Conservation (phyloP, 2,329 filamentous ascomycete genomes). For the Periglandula ipomoeae region DNA sequence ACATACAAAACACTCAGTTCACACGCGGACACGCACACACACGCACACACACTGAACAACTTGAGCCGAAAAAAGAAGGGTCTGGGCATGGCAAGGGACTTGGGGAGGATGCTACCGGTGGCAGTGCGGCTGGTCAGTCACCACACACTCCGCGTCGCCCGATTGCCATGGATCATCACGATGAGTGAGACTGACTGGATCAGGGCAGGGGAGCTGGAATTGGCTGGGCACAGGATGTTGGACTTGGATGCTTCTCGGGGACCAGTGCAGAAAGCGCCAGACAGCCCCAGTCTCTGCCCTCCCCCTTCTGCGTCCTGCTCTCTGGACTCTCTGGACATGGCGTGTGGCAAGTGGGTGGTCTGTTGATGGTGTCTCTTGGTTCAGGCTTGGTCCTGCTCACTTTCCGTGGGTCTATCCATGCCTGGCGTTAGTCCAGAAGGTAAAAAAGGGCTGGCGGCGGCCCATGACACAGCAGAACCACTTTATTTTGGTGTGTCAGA, state of each 20-base stretch:
- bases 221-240: background rate
- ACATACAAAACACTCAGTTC: constrained; percentile 8
- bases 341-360: background rate
- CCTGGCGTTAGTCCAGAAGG: constrained; percentile 20
- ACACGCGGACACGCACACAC: constrained; percentile 13
- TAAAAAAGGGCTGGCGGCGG: constrained; percentile 14
- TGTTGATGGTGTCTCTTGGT: background rate
- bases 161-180: constrained; percentile 5
- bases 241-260: background rate
- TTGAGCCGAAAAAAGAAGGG: background rate
- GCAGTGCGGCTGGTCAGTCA: constrained; percentile 3
- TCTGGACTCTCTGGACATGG: no score
- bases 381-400: constrained; percentile 3
- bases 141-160: constrained; percentile 2
- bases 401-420: constrained; percentile 11
- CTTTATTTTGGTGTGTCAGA: constrained; percentile 42
- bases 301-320: background rate
- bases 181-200: constrained; percentile 3
- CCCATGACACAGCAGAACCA: constrained; percentile 25
- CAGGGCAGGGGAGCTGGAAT: constrained; percentile 4
- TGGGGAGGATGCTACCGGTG: background rate
- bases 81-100: background rate
- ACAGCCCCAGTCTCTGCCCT: background rate
- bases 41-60: background rate
- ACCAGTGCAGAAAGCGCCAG: no score